Evolutionary conservation across 1,284 basidiomycete genomes (phyloP), one percentile per base, ranked within the genome.

Genomic region (Cutaneotrichosporon mucoides): DNA sequence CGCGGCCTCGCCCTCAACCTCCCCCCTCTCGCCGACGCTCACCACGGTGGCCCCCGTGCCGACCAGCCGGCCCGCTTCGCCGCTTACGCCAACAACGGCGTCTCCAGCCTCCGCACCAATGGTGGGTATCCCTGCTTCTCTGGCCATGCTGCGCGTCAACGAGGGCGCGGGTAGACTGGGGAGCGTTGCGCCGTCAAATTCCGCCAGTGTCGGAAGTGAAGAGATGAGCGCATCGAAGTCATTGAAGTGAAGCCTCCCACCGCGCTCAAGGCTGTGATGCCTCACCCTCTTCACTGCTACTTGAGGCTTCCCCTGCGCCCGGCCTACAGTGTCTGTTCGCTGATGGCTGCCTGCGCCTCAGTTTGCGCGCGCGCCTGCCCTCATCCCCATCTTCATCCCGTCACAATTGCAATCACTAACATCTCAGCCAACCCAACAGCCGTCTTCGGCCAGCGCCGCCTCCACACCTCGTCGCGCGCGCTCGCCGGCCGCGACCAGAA

Each of bases 1-100:
- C 92, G 93, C 72, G 95, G 96, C 79, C 84, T 98, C 69, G 90
- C 91, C 60, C 88, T 95, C 77, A 88, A 95, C 76, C 92, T 91
- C 69, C 80, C 84, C 60, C 85, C 83, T 53, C 84, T 84, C 68
- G 83, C 83, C 47, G 83, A 83, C 63, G 24, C 24, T 24, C 82
- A 73, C 56, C 77, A 83, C 73, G 82, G 82, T 59, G 83, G 81
- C 57, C 75, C 76, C 45, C 68, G 92, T 67, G 80, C 84, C 61
- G 89, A 91, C 78, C 69, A 73, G 47, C 84, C 86, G 55, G 83
- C 87, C 16, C 78, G 80, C 63, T 94, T 86, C 85, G 82, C 85
- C 59, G 82, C 84, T 59, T 53, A 52, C 55, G 68, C 64, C 35
- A 59, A 53, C 53, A 79, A 85, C 60, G 86, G 85, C 58, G 87